Evolutionary conservation across 148 eudicot species (phyloP), one percentile per base, ranked within the genome.

Genomic region (Chenopodium formosanum): DNA sequence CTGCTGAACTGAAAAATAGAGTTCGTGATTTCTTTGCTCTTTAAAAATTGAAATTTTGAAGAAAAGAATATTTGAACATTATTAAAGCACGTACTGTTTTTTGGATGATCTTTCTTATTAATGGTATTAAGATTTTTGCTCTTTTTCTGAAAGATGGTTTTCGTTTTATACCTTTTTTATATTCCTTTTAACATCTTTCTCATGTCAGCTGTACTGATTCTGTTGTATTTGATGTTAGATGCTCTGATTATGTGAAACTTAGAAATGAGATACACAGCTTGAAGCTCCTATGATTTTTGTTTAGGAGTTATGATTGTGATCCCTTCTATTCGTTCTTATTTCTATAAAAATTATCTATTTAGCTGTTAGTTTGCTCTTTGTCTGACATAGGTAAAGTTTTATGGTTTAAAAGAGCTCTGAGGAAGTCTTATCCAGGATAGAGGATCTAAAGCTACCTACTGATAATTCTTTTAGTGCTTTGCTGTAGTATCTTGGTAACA

Each of bases 401-500:
- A 6, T 27, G 8, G 50, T 31, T 34, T 52, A 23, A 2, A 52
- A 60, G 7, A 67, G 23, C 27, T 17, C n/a, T 48, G 52, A 48
- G 52, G 60, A 50, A 11, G 17, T 37, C 22, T 29, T 16, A 23
- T 37, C 19, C 52, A 48, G 52, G 52, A 3, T 20, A 7, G 7
- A 23, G 62, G 58, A 40, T 27, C 73, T 31, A 60, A 78, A 22
- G 23, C 23, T 47, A 1, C 65, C 50, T 3, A 13, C 56, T 69
- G 23, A 4, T 37, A 50, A 27, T 23, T 20, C 60, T 48, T 6
- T 81, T 67, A 4, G 12, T 48, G 52, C 32, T 20, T 75, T n/a
- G 65, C 66, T 52, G 22, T 75, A 7, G 44, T 32, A 29, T 77
- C n/a, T 60, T 76, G 65, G 81, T 78, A 73, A 40, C 46, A 34